Conservation (phyloP, 345 rosid species). For the Xanthoceras sorbifolium region DNA sequence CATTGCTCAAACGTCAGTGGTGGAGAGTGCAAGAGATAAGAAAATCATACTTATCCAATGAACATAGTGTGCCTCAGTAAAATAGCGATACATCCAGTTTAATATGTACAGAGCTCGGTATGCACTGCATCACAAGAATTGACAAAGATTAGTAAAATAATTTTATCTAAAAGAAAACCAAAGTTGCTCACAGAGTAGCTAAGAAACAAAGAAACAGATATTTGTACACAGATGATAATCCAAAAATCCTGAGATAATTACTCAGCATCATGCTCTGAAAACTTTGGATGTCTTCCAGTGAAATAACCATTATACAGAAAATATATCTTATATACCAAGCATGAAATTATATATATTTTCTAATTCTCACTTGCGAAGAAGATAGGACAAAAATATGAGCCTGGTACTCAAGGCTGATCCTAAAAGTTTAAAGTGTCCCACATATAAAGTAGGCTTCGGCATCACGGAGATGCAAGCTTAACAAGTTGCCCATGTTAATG, state of each 20-base stretch:
- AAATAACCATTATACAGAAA: not conserved
- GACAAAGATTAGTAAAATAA: constrained; percentile 1
- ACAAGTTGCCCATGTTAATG: not conserved
- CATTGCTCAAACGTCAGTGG: not conserved
- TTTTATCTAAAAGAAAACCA: not conserved
- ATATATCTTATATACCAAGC: not conserved
- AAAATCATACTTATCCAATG: constrained; percentile 75
- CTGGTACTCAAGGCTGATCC: not conserved
- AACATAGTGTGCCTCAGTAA: constrained; percentile 64
- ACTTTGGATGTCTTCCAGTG: not conserved
- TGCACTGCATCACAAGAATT: constrained; percentile 47
- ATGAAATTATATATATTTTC: not conserved
- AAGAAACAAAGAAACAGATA: not conserved
- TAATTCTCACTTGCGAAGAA: not conserved
- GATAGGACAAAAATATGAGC: not conserved
- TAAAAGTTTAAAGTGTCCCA: not conserved
- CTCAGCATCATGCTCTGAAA: not conserved
- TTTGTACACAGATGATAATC: not conserved
- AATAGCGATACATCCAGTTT: constrained; percentile 81
- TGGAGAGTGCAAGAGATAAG: constrained; percentile 11
- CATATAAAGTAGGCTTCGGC: not conserved
- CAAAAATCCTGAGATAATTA: not conserved
- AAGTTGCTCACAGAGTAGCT: not conserved
- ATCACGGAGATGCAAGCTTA: not conserved
- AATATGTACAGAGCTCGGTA: constrained; percentile 70